Percentiles rank a stretch among this genome's conserved stretches.
Conservation (phyloP, 768 basidiomycete genomes). For the Tricholoma bakamatsutake region DNA sequence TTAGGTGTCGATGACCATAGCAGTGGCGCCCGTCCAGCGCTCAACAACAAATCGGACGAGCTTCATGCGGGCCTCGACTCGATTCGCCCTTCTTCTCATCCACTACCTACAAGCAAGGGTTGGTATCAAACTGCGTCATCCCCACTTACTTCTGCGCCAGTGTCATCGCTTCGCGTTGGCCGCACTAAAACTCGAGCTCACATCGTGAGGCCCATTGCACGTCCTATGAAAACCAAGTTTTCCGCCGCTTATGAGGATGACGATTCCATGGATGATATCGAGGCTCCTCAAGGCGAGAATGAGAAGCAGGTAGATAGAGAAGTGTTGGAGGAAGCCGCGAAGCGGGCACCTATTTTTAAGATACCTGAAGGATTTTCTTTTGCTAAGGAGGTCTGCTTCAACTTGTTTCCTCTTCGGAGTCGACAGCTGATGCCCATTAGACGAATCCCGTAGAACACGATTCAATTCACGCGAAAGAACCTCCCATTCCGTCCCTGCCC, state of each 20-base stretch:
- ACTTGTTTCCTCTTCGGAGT: neutral
- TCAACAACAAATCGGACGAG: neutral
- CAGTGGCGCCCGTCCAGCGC: neutral
- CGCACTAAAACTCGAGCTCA: slow-evolving; percentile 56
- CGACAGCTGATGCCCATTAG: slow-evolving; percentile 18
- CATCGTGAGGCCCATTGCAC: slow-evolving; percentile 46
- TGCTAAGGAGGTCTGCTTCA: slow-evolving; percentile 49
- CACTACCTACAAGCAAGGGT: slow-evolving; percentile 23
- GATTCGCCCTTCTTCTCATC: slow-evolving; percentile 11
- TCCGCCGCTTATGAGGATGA: slow-evolving; percentile 59
- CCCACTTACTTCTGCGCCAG: slow-evolving; percentile 18
- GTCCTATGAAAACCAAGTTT: slow-evolving; percentile 47
- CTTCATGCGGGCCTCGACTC: slow-evolving; percentile 8
- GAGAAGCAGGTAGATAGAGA: slow-evolving; percentile 38
- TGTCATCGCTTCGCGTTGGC: slow-evolving; percentile 63
- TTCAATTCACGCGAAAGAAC: slow-evolving; percentile 47
- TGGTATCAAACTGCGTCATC: slow-evolving; percentile 27
- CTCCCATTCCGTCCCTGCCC: slow-evolving; percentile 58
- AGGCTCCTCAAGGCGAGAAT: slow-evolving; percentile 30
- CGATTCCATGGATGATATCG: slow-evolving; percentile 39
- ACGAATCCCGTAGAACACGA: slow-evolving; percentile 32
- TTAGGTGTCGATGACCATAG: neutral
- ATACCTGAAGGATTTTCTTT: slow-evolving; percentile 64
- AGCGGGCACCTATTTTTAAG: slow-evolving; percentile 50
- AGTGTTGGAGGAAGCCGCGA: slow-evolving; percentile 48